Evolutionary conservation across 345 rosid species (phyloP).

Genomic region (Cardamine chenopodiifolia): DNA sequence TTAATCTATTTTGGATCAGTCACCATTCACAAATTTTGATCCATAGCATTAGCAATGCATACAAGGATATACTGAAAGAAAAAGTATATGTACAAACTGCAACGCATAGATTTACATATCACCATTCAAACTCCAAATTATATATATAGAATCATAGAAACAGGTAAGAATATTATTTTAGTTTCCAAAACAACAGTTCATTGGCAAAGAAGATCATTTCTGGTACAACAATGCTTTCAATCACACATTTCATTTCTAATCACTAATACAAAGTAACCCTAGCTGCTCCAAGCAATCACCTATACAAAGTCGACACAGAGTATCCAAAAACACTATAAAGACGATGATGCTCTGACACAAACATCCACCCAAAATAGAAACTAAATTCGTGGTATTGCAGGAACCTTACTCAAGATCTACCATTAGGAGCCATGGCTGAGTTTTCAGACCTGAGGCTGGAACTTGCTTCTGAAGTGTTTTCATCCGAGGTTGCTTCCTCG

Average conservation of each 20-base stretch:
- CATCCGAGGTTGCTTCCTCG: constrained; percentile 51
- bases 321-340: constrained; percentile 27
- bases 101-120: not conserved
- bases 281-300: constrained; percentile 25
- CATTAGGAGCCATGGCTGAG: constrained; percentile 49
- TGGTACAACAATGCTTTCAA: constrained; percentile 31
- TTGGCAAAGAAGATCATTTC: constrained; percentile 19
- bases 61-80: not conserved
- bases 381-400: constrained; percentile 16
- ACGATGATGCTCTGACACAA: constrained; percentile 13
- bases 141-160: not conserved
- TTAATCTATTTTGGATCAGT: too few species aligned
- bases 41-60: not conserved
- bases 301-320: constrained; percentile 39
- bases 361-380: constrained; percentile 18
- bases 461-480: constrained; percentile 58
- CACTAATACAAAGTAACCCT: constrained; percentile 32
- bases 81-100: not conserved
- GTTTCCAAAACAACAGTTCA: constrained; percentile 17
- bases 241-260: constrained; percentile 26
- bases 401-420: constrained; percentile 47
- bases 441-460: constrained; percentile 65
- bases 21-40: not conserved
- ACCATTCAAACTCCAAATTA: not conserved
- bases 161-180: not conserved